A percentile compares a stretch with the other conserved stretches of the same genome.
Evolutionary conservation across 2,329 filamentous ascomycete genomes (phyloP).

Genomic region (Pseudohalonectria lignicola): DNA sequence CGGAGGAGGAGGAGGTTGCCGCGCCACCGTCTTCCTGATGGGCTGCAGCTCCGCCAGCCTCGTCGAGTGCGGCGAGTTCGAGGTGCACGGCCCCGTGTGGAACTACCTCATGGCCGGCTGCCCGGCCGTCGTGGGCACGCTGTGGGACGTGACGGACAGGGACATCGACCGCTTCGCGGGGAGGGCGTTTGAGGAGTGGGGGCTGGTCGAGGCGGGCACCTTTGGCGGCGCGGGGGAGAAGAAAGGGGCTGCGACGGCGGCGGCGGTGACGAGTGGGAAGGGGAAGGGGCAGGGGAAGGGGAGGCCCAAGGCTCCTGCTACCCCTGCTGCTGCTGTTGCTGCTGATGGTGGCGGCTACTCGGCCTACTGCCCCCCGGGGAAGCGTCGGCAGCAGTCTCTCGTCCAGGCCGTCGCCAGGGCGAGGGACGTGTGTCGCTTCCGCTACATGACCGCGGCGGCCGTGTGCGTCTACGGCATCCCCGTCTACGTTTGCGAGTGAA

Average conservation of each 20-base stretch:
- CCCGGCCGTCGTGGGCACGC: conserved; percentile 78
- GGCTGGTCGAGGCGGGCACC: conserved; percentile 46
- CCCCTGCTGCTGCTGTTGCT: not conserved
- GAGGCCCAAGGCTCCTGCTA: not conserved
- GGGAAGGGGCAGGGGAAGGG: conserved; percentile 15
- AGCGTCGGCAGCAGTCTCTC: too few species aligned
- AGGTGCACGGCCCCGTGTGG: conserved; percentile 81
- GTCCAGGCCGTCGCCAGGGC: conserved; percentile 74
- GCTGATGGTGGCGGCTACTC: conserved; percentile 20
- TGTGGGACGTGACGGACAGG: conserved; percentile 97
- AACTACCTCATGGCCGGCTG: conserved; percentile 85
- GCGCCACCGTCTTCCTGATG: conserved; percentile 77
- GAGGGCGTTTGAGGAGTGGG: conserved; percentile 75
- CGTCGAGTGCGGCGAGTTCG: conserved; percentile 73
- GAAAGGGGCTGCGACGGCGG: conserved; percentile 10
- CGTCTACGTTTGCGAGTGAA: conserved; percentile 59
- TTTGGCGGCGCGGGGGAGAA: conserved; percentile 13
- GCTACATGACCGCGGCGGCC: conserved; percentile 86
- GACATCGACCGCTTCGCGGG: conserved; percentile 92
- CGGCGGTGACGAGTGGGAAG: conserved; percentile 7
- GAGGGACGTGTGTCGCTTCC: conserved; percentile 70
- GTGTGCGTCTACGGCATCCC: conserved; percentile 93
- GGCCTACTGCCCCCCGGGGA: too few species aligned
- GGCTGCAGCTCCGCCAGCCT: conserved; percentile 83
- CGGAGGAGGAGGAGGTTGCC: conserved; percentile 59